Evolutionary conservation across 2,329 filamentous ascomycete genomes (phyloP), one percentile per base, ranked within the genome.

Genomic region (Penicillium sp.): DNA sequence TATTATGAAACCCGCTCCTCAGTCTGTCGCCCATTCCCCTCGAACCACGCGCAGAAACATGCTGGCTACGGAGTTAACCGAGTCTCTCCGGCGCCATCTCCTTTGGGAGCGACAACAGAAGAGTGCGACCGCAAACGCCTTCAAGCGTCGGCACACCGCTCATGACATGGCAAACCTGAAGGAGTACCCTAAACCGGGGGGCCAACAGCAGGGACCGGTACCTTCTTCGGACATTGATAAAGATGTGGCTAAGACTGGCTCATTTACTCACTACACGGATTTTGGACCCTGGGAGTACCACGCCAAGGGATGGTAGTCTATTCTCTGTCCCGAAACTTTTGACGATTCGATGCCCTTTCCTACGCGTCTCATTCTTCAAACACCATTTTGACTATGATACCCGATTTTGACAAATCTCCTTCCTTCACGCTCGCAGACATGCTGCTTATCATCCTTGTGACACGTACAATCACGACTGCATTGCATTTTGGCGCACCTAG

Each of bases 51-150:
- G 95, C 56, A 88, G 93, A 64, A 96, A 97, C 78, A 99, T 99
- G 95, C 85, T 99, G 60, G 90, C 92, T 8, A 96, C 92, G 0
- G 95, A 99, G 80, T 83, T 99, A 58, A 97, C 94, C 2, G 93
- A 97, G 75, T 96, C 92, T 23, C 88, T 99, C 3, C 88, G 95
- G 23, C 91, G 93, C 69, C 91, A 97, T 71, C 88, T 99, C 17
- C 86, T 98, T 17, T 96, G 92, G 91, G 95, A 99, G 77, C 90
- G 95, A 56, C 92, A 96, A 73, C 94, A 98, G 74, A 96, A 95
- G 85, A 92, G 92, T 62, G 90, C 91, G 38, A 94, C 92, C 7
- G 91, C 90, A 71, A 93, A 94, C 66, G 92, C 93, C 1, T 91
- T 94, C 58, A 96, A 97, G 83, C 88, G 94, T 65, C 86, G 92